Base-by-base conservation (phyloP, 2,329 filamentous ascomycete species). In the Aspergillus floridensis region DNA sequence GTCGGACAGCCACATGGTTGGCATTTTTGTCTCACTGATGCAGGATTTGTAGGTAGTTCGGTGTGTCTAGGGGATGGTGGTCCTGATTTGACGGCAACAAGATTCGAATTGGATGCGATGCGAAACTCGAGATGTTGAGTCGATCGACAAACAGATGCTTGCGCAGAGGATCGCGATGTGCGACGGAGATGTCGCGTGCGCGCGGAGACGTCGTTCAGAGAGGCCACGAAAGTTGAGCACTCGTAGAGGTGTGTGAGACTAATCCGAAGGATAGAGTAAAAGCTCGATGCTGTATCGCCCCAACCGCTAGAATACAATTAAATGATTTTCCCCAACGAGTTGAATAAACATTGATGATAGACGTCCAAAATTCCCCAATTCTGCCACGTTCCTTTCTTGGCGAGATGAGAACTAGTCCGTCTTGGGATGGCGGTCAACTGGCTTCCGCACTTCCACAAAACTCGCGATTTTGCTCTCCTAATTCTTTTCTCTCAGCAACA, bases 1-100 rank as follows among this genome's bases (percentile, higher is more conserved):
- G 80, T 98, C 93, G 70, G 93, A 91, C 72, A 98, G 84, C 93
- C 93, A 98, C 90, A 96, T 96, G 62, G 91, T 89, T 72, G 89
- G 90, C 90, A 93, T 91, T 56, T 76, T 84, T 72, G 63, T 44
- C 6, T 44, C 12, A 8, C n/a, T 56, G 48, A 22, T 14, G 14
- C 19, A 5, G 38, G 21, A 21, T 11, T 16, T 19, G 16, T 29
- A 24, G 44, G 32, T 31, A 3, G 31, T 24, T 51, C 19, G 22
- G 5, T 19, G 35, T 41, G 35, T 16, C 38, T 21, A 21, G 50
- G 32, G 31, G 19, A 41, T 8, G 22, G 21, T 38, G 51, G 35
- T 26, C 38, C 8, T 19, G 29, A 10, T 4, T 35, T 10, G 32
- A 35, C 32, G 22, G 10, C n/a, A 21, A 44, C 29, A 4, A 14